Conservation (phyloP, 805 yeast species). For the Peterozyma xylosa region DNA sequence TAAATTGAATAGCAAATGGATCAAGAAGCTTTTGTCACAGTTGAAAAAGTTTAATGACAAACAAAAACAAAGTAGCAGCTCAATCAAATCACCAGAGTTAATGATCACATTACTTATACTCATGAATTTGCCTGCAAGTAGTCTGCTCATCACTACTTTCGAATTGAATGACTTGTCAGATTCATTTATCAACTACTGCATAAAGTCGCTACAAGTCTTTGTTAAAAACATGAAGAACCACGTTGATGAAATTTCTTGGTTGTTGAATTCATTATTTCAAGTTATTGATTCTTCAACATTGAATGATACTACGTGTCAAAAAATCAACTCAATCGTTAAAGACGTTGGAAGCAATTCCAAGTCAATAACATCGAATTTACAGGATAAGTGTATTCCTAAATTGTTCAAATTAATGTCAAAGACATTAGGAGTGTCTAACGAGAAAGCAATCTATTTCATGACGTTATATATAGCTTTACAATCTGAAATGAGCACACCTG, state of each 20-base stretch:
- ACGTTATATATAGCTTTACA: constrained; percentile 27
- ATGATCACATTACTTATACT: too few species aligned
- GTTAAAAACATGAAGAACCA: background rate
- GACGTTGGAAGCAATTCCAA: constrained; percentile 9
- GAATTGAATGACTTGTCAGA: too few species aligned
- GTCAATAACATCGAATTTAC: constrained; percentile 8
- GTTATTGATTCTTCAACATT: too few species aligned
- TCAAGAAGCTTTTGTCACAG: constrained; percentile 11
- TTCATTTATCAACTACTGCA: background rate
- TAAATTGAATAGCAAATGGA: constrained; percentile 15
- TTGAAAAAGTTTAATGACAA: constrained; percentile 11
- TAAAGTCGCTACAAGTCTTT: background rate
- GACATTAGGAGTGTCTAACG: background rate
- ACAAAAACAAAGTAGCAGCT: too few species aligned
- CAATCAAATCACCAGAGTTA: too few species aligned
- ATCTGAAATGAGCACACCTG: constrained; percentile 10
- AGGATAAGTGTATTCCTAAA: constrained; percentile 1
- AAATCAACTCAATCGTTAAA: background rate
- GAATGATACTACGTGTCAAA: too few species aligned
- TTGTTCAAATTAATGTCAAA: constrained; percentile 3
- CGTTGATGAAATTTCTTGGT: constrained; percentile 17
- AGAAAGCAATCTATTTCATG: constrained; percentile 14
- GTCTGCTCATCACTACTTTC: too few species aligned
- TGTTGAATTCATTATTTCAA: constrained; percentile 19
- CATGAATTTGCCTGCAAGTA: too few species aligned